Percentiles rank a stretch among this genome's conserved stretches.
Conservation (phyloP, 2,329 filamentous ascomycete species). For the Akanthomyces dipterigenus region DNA sequence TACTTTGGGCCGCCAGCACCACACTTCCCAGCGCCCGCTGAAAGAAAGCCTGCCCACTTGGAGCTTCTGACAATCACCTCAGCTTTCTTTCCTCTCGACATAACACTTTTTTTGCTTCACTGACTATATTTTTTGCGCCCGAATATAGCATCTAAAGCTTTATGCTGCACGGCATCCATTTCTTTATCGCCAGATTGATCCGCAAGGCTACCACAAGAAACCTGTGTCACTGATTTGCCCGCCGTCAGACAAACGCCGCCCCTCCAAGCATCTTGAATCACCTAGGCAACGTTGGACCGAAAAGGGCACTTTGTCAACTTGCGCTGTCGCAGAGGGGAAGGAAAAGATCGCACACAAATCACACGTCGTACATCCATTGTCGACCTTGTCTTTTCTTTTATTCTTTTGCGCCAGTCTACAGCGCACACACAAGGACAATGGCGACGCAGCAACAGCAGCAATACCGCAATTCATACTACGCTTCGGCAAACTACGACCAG, state of each 20-base stretch:
- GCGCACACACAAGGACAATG: slow-evolving; percentile 30
- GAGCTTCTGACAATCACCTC: slow-evolving; percentile 13
- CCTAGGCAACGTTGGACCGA: slow-evolving; percentile 7
- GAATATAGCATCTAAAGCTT: neutral
- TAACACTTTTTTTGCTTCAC: slow-evolving; percentile 5
- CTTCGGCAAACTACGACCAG: slow-evolving; percentile 30
- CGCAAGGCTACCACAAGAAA: neutral
- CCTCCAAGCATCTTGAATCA: neutral
- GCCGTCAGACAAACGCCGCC: neutral
- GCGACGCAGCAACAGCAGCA: slow-evolving; percentile 48
- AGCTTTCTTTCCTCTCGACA: slow-evolving; percentile 16
- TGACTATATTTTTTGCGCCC: neutral
- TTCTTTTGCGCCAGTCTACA: neutral
- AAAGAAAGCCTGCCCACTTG: slow-evolving; percentile 1
- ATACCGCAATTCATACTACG: slow-evolving; percentile 49
- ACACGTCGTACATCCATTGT: neutral
- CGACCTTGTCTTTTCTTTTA: neutral
- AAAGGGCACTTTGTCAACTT: neutral
- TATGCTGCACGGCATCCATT: neutral
- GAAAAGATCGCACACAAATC: neutral
- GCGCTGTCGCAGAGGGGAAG: neutral
- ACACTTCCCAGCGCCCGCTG: slow-evolving; percentile 10
- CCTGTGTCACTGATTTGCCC: neutral
- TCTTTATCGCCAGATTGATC: neutral
- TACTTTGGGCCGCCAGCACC: slow-evolving; percentile 20